phyloP scores from a whole-genome alignment of 2,329 filamentous ascomycete genomes.

The Meredithiella fracta region DNA sequence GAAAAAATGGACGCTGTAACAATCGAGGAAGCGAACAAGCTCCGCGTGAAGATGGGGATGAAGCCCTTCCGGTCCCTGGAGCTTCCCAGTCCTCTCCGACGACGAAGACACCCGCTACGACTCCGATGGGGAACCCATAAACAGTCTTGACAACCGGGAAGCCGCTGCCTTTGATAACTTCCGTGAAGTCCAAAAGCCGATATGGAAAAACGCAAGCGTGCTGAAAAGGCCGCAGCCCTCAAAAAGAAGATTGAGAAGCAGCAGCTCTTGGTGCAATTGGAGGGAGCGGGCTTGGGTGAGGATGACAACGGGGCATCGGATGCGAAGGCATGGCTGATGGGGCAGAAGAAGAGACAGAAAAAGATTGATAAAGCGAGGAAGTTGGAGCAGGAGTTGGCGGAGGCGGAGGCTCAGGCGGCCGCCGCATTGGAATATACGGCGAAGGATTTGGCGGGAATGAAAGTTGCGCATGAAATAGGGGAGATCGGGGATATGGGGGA shows the following conservation, averaged over 20 bases:
- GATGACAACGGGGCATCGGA: constrained; percentile 54
- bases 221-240: constrained; percentile 65
- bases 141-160: constrained; percentile 69
- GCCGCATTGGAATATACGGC: constrained; percentile 59
- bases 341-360: constrained; percentile 86
- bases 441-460: constrained; percentile 75
- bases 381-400: constrained; percentile 59
- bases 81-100: constrained; percentile 33
- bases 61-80: constrained; percentile 77
- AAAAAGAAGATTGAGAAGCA: constrained; percentile 77
- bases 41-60: constrained; percentile 76
- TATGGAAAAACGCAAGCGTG: constrained; percentile 57
- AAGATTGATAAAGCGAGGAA: constrained; percentile 66
- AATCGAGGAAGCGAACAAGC: constrained; percentile 87
- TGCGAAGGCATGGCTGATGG: constrained; percentile 72
- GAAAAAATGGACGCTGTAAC: constrained; percentile 47
- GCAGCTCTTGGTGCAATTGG: constrained; percentile 55
- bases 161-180: constrained; percentile 61
- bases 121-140: constrained; percentile 53
- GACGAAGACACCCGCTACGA: constrained; percentile 29
- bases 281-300: constrained; percentile 75
- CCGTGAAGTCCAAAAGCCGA: constrained; percentile 52
- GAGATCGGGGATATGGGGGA: constrained; percentile 58
- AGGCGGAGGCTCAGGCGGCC: constrained; percentile 50
- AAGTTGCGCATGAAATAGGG: constrained; percentile 73